Base-by-base conservation (phyloP, 2,329 filamentous ascomycete genomes). In the Raffaelea deltoideospora region DNA sequence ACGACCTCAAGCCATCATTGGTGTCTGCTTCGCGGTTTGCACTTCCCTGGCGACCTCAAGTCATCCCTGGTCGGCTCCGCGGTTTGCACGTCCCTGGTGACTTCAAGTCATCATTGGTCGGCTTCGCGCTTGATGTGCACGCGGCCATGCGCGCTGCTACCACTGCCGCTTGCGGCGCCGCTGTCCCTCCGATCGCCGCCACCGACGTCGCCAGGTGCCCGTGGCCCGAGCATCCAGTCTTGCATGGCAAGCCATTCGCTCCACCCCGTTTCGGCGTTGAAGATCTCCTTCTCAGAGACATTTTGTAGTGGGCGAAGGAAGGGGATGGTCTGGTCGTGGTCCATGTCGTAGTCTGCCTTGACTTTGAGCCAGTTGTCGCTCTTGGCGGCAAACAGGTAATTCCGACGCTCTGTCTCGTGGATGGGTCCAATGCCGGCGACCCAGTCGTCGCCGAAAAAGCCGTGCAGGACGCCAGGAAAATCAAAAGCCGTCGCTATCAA, bases 381-480 rank as follows among this genome's bases (percentile, higher is more conserved):
- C 62, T 96, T 98, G 11, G 87, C 84, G 0, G 88, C 84, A 53
- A 96, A 96, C 24, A 98, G 69, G 53, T 90, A 98, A 54, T 98
- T 98, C 38, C 85, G 73, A 35, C 90, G 72, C 58, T 98, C 90
- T 45, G 81, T 78, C 54, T 95, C 84, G 52, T 93, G 82, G 41
- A 95, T 64, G 10, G 77, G 74, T 0, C 86, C 81, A 34, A 96
- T 69, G 2, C 90, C 90, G 17, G 70, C 64, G 24, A 64, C 58
- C 83, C 87, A 98, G 52, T 93, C 80, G 45, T 95, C 83, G n/a
- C 90, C 90, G 49, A 96, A 98, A 61, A 95, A 94, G 10, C 86
- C 86, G 52, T 94, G 84, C 41, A 98, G 63, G n/a, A 96, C 78
- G 1, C 76, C 76, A 0, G 81, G 76, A 29, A 76, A 77, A 55